Evolutionary conservation across 2,329 filamentous ascomycete genomes (phyloP), one percentile per base, ranked within the genome.

Genomic region (Chrysosporium keratinophilum): DNA sequence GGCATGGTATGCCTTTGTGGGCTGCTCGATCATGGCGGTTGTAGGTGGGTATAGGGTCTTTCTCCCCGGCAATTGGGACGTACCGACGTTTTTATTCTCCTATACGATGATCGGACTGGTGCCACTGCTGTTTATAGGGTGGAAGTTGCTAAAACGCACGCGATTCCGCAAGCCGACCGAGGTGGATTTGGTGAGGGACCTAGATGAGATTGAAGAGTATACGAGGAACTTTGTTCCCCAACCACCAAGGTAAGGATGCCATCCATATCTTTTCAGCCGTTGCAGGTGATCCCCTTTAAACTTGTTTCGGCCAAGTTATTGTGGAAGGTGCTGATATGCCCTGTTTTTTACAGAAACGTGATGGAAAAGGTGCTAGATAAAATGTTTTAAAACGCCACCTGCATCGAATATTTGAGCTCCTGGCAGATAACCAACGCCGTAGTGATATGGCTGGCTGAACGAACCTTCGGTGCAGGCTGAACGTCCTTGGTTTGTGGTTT

Each of bases 1-100:
- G 14, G 85, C 85, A 0, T 83, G 76, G 59, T 69, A 72, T 10
- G 78, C 79, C 0, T 71, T 89, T 6, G 78, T 83, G 72, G 76
- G 75, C 53, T 81, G 77, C 61, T 69, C 81, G 28, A 65, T 84
- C 37, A 83, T 88, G 57, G 80, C 84, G 1, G 66, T 94, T 48
- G 91, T 87, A 64, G 93, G 91, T 78, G 90, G 89, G 75, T 93
- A 83, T 69, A 76, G 79, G 52, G 71, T 89, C 1, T 72, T 88
- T 34, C 82, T 85, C 3, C 69, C 67, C 47, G 69, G 62, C 19
- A 88, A 85, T 3, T 91, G 85, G 87, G 76, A 80, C 56, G 64
- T 85, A 0, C 77, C 83, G 5, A 81, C 78, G 5, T 93, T 91
- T 65, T 67, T 91, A 28, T 88, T 88, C 67, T 85, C 82, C 68